Conservation (phyloP, 75 land plant species). For the Isoetes taiwanensis region DNA sequence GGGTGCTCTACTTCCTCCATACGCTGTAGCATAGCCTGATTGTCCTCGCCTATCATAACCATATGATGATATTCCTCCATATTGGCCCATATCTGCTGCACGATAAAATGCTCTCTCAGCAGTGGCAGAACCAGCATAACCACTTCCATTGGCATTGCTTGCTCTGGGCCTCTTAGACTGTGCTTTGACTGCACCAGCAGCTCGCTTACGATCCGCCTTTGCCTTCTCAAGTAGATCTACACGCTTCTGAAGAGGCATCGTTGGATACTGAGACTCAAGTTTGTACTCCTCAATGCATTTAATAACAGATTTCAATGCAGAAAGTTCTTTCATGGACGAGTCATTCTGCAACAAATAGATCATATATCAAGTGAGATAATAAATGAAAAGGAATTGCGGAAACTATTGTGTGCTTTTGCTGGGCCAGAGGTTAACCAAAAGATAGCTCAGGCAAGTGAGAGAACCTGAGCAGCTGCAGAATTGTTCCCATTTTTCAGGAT, state of each 20-base stretch:
- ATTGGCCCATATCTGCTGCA: too few species aligned
- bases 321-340: slow-evolving; percentile 30
- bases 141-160: slow-evolving; percentile 15
- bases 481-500: slow-evolving; percentile 27
- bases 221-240: slow-evolving; percentile 34
- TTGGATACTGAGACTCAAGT: slow-evolving; percentile 36
- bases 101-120: too few species aligned
- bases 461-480: slow-evolving; percentile 43
- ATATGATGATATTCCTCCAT: slow-evolving; percentile 20
- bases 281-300: slow-evolving; percentile 37
- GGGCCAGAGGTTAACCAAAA: neutral
- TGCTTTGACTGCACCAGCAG: slow-evolving; percentile 16
- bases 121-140: too few species aligned
- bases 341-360: slow-evolving; percentile 15
- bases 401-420: too few species aligned
- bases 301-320: slow-evolving; percentile 27
- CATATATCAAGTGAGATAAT: neutral
- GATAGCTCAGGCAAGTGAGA: neutral
- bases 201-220: slow-evolving; percentile 27
- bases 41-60: slow-evolving; percentile 29
- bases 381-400: neutral
- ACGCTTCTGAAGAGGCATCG: slow-evolving; percentile 37
- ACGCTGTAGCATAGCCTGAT: slow-evolving; percentile 20
- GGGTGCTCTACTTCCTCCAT: slow-evolving; percentile 24
- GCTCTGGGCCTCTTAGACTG: slow-evolving; percentile 21